These are phyloP conservation scores for Picea sitchensis DNA, from an alignment of 75 land plant genomes.

Conservation along the genomic window DNA sequence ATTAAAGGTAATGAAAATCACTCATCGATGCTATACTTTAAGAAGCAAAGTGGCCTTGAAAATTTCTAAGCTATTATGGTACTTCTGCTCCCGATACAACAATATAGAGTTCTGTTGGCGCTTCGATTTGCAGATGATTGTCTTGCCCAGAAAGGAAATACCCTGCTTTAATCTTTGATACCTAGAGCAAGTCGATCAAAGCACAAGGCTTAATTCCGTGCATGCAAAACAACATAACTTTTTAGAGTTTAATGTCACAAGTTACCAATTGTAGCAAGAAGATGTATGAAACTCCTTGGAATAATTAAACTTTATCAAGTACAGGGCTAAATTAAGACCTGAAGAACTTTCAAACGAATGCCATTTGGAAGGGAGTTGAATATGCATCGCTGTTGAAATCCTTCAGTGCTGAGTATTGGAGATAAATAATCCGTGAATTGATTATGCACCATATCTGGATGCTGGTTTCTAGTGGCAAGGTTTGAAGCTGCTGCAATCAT, in stretches of 20 bases:
- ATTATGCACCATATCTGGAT: constrained; percentile 23
- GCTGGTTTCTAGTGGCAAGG: constrained; percentile 52
- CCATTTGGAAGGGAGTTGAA: too few species aligned
- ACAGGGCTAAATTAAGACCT: constrained; percentile 52
- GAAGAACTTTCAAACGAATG: constrained; percentile 27
- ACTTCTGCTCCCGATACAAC: too few species aligned
- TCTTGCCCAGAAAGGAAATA: too few species aligned
- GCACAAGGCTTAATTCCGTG: too few species aligned
- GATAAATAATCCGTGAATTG: constrained; percentile 45
- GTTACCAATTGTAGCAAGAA: not conserved
- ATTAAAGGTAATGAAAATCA: not conserved
- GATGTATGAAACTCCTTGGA: constrained; percentile 2
- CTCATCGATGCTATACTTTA: not conserved
- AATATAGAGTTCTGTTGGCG: too few species aligned
- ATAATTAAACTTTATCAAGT: constrained; percentile 7
- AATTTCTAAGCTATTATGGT: too few species aligned
- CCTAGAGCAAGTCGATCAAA: too few species aligned
- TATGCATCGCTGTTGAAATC: constrained; percentile 65
- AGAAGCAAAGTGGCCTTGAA: too few species aligned
- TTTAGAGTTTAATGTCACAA: not conserved
- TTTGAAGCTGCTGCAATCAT: constrained; percentile 45
- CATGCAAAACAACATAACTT: too few species aligned
- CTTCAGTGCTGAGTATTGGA: constrained; percentile 69
- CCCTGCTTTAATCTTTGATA: too few species aligned
- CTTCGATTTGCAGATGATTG: too few species aligned